Evolutionary conservation across 768 basidiomycete species (phyloP).

Genomic region (Amanita subjunquillea): DNA sequence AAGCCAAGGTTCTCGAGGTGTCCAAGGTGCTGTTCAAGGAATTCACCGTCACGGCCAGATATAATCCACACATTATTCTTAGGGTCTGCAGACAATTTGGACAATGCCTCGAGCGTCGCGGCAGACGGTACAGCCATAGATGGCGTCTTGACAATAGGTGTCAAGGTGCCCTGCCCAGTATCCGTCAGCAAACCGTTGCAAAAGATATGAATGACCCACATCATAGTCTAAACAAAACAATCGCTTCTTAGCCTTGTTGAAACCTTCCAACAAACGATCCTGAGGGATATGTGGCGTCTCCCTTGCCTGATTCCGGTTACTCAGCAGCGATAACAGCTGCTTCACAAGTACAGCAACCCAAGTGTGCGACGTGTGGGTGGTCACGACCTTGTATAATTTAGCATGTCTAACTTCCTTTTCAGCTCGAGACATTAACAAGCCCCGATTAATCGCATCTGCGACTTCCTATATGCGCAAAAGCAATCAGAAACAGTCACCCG

Average conservation of each 20-base stretch:
- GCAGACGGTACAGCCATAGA: conserved; percentile 77
- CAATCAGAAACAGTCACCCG: background rate
- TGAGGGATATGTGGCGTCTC: conserved; percentile 79
- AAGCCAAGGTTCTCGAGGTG: conserved; percentile 77
- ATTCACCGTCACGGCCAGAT: conserved; percentile 88
- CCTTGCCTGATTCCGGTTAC: conserved; percentile 66
- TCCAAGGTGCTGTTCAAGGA: conserved; percentile 87
- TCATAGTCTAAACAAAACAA: conserved; percentile 96
- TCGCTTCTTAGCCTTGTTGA: conserved; percentile 66
- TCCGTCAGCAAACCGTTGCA: background rate
- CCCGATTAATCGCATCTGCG: conserved; percentile 82
- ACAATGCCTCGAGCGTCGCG: conserved; percentile 64
- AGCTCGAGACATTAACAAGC: conserved; percentile 66
- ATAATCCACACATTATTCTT: conserved; percentile 94
- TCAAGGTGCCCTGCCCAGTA: conserved; percentile 70
- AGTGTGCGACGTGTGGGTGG: conserved; percentile 87
- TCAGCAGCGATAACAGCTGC: conserved; percentile 78
- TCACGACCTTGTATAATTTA: conserved; percentile 73
- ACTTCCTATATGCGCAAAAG: conserved; percentile 45
- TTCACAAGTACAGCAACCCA: conserved; percentile 90
- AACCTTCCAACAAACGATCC: conserved; percentile 45
- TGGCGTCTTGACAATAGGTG: conserved; percentile 93
- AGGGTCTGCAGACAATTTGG: conserved; percentile 66
- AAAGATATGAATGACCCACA: conserved; percentile 33
- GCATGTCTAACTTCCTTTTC: conserved; percentile 73